Base-by-base conservation (phyloP, 495 filamentous ascomycete species). In the Xylaria curta region DNA sequence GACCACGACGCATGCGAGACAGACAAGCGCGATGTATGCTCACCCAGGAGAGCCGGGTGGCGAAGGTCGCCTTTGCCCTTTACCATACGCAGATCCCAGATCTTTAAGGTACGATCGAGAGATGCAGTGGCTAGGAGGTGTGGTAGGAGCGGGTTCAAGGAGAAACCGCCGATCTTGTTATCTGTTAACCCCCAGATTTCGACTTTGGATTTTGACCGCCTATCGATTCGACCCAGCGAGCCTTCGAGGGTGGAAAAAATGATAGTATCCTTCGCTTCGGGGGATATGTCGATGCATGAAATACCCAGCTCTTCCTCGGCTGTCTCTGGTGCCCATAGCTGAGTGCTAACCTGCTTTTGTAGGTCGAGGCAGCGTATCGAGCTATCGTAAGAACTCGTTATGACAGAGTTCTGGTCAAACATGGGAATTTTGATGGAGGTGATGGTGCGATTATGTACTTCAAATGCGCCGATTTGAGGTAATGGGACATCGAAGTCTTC, bases 101-200 rank as follows among this genome's bases (percentile, higher is more conserved):
- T 84, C 71, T 94, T 93, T 71, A 99, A 83, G 4, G 90, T 95
- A 3, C 96, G 89, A 78, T 99, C 97, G 4, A 99, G 86, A 15
- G 93, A 95, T 7, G 94, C 95, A 0, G 96, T 98, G 1, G 95
- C 94, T n/a, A 96, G 77, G 49, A 96, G 89, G 79, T 98, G 90
- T 0, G 94, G 89, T 0, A 92, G 84, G 0, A 87, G 79, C 0
- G 97, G 96, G 72, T 95, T 89, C 3, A 97, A 77, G 0, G 89
- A 91, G 83, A 98, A 97, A 1, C 96, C 96, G 31, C 97, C 97
- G 64, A 99, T 98, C 76, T 99, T 99, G 81, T 96, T 95, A 64
- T 97, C 94, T 0, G 91, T 91, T 12, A 99, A 82, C n/a, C 88
- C 83, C 86, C 91, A 95, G 8, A 90, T 82, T 4, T 94, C 88